Conservation (phyloP, 2,329 filamentous ascomycete species). For the Pseudocercospora pini-densiflorae region DNA sequence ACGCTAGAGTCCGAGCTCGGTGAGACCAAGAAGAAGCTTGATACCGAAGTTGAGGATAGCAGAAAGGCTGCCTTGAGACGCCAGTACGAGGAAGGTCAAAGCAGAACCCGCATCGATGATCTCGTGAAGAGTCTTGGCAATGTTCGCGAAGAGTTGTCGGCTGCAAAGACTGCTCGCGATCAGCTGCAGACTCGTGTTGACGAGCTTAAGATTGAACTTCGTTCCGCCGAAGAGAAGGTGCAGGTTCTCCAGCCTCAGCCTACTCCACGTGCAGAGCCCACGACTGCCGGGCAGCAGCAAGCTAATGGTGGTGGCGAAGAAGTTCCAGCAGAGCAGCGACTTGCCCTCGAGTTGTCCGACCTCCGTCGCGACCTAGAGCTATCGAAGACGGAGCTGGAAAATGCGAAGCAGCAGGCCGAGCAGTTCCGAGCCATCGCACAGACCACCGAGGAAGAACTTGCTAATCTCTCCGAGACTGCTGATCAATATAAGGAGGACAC, state of each 20-base stretch:
- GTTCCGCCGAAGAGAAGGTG: constrained; percentile 85
- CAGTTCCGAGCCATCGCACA: constrained; percentile 90
- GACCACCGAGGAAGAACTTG: constrained; percentile 82
- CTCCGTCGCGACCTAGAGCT: constrained; percentile 86
- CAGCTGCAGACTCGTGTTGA: constrained; percentile 88
- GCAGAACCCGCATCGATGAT: constrained; percentile 90
- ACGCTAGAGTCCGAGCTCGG: constrained; percentile 77
- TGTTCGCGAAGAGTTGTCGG: constrained; percentile 83
- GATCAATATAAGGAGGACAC: constrained; percentile 90
- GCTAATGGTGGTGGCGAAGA: constrained; percentile 58
- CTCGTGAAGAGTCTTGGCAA: constrained; percentile 79
- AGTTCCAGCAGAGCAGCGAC: constrained; percentile 73
- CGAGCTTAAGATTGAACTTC: constrained; percentile 85
- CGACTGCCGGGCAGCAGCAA: constrained; percentile 44
- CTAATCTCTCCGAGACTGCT: constrained; percentile 76
- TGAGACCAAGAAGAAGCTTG: constrained; percentile 79
- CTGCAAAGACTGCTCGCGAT: constrained; percentile 84
- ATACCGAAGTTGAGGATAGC: constrained; percentile 79
- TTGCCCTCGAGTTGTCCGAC: constrained; percentile 82
- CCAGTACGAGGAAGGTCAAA: constrained; percentile 87
- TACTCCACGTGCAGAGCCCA: constrained; percentile 61
- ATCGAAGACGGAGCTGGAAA: constrained; percentile 77
- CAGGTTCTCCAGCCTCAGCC: constrained; percentile 81
- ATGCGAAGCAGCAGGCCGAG: constrained; percentile 78
- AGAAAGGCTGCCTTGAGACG: constrained; percentile 83